Base-by-base conservation (phyloP, 2,329 filamentous ascomycete species). In the Fusarium brevicatenulatum region DNA sequence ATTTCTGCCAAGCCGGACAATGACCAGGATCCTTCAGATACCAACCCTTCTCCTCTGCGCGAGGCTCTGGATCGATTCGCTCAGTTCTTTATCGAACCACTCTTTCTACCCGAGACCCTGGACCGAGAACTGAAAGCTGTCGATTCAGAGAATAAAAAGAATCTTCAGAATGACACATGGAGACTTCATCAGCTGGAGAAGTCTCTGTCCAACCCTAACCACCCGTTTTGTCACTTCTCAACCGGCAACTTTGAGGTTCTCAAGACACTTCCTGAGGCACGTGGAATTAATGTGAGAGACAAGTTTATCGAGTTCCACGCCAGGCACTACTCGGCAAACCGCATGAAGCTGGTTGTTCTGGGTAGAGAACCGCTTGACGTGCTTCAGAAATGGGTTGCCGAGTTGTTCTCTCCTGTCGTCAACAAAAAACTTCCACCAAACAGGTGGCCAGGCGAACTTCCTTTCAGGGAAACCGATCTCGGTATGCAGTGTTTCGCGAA, bases 101-200 rank as follows among this genome's bases (percentile, higher is more conserved):
- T 98, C 39, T 98, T 98, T 81, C 87, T 97, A 15, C 91, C 92
- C 60, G 94, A 91, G 73, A 96, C 95, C 1, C 82, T 98, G 54
- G 95, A 98, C 77, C 90, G 95, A 55, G 95, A 98, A 83, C 86
- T 98, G 70, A 91, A 89, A 73, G 95, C 95, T 2, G 95, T 98
- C 25, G 95, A 98, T 79, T 97, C 95, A 9, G 95, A 98, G 82
- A 97, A 98, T 84, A 97, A 97, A 88, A 98, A 98, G 88, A 98
- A 98, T 76, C 85, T 98, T 54, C 95, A 98, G 83, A 95, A 90
- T 80, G 95, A 98, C 78, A 89, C 89, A 63, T 97, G 95, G 94
- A 90, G 95, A 21, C 84, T 97, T 71, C 91, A 95, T 78, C 95
- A 98, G 82, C 87, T 98, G 30, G 93, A 94, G 79, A 97, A 97